A percentile compares a stretch with the other conserved stretches of the same genome.
phyloP scores from a whole-genome alignment of 148 eudicot species.

The Chenopodium formosanum region DNA sequence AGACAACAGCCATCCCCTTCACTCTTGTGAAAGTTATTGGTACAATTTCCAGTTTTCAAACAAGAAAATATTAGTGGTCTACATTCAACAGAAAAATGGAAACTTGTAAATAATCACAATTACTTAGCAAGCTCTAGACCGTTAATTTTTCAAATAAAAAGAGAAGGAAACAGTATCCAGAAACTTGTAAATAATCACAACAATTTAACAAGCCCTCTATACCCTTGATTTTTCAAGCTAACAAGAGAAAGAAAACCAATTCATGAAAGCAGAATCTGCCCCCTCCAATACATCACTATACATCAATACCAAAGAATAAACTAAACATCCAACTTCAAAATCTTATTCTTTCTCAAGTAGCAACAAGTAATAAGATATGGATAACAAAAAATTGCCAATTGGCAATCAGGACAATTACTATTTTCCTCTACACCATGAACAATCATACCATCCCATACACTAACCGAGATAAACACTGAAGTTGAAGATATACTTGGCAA shows the following conservation, averaged over 20 bases:
- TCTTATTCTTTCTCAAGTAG: not conserved
- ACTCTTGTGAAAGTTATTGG: not conserved
- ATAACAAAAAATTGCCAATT: too few species aligned
- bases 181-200: not conserved
- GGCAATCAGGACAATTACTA: too few species aligned
- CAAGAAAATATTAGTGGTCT: not conserved
- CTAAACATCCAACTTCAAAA: not conserved
- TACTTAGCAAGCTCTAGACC: not conserved
- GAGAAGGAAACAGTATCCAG: too few species aligned
- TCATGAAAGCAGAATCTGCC: not conserved
- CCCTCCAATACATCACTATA: not conserved
- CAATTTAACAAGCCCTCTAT: not conserved
- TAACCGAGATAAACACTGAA: not conserved
- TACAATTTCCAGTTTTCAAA: too few species aligned
- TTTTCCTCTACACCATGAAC: not conserved
- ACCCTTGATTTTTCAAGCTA: not conserved
- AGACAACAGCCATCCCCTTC: not conserved
- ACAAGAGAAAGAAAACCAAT: not conserved
- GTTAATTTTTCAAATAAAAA: too few species aligned
- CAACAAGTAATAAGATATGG: too few species aligned
- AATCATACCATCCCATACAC: not conserved
- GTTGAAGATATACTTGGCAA: not conserved
- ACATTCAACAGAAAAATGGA: not conserved
- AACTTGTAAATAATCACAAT: not conserved
- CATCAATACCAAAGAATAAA: not conserved